Base-by-base conservation (phyloP, 768 basidiomycete genomes). In the Rhodotorula taiwanensis region DNA sequence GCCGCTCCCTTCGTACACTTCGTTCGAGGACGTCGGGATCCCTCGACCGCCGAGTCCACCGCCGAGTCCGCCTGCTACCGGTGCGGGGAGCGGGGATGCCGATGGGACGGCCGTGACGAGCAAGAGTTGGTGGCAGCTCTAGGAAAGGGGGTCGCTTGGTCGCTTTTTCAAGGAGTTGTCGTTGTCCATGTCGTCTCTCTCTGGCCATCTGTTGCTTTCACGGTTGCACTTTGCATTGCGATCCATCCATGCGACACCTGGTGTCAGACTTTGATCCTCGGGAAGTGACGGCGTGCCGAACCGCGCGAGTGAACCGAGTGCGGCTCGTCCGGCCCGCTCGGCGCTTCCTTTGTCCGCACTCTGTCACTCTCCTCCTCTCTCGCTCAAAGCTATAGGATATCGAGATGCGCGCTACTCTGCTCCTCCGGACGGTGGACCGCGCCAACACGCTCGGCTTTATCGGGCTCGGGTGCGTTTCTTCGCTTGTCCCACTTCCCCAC, bases 391-490 rank as follows among this genome's bases (percentile, higher is more conserved):
- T 27, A 31, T n/a, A 25, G 2, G 4, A 9, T 25, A 9, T 14
- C 53, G 30, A 11, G 6, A 64, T 64, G 62, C 52, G 47, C 23
- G 47, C 52, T 3, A 64, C 62, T 23, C 52, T 23, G 30, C 27
- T 54, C 21, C 10, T 31, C 11, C 52, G 33, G 8, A 58, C 28
- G 30, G 31, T 41, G 21, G 27, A 62, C 60, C 33, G 62, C 10
- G 39, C 56, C 44, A 13, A 50, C 8, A 72, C 70, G 4, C 48
- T 84, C 39, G 84, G 83, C 56, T 91, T 93, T 77, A 86, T 93
- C 55, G 89, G 90, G 14, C 82, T 93, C 18, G 89, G 89, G 81
- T 85, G 48, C 48, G 48, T 45, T 20, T 20, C 18, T 8, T 34
- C 27, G 11, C 28, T 43, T 34, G 11, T 15, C 14, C 36, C 16